phyloP scores from a whole-genome alignment of 2,329 filamentous ascomycete species.

The Exophiala oligosperma region DNA sequence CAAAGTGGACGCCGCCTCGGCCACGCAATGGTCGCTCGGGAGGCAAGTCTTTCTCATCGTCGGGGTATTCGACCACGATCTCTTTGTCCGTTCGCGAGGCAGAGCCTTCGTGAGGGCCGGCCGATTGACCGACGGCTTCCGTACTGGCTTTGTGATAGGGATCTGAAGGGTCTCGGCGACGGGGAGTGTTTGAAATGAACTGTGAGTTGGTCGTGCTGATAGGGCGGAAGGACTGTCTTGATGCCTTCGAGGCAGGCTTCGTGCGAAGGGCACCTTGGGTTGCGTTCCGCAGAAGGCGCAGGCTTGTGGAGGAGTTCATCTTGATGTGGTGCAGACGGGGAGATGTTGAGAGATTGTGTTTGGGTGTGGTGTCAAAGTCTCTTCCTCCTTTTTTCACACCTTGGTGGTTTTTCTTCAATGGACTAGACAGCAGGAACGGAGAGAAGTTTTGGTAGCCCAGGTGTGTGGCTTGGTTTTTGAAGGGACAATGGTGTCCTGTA shows the following conservation, averaged over 20 bases:
- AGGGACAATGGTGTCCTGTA: not conserved
- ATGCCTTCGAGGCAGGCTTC: not conserved
- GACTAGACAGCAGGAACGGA: too few relatives aligned
- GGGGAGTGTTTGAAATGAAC: slow-evolving; percentile 3
- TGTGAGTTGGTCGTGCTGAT: slow-evolving; percentile 12
- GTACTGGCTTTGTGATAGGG: slow-evolving; percentile 29
- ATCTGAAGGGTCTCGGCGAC: slow-evolving; percentile 21
- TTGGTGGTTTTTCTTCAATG: too few relatives aligned
- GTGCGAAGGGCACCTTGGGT: not conserved
- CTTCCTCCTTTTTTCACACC: not conserved
- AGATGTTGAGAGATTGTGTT: not conserved
- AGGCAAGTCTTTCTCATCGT: slow-evolving; percentile 68
- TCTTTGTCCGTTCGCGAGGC: slow-evolving; percentile 78
- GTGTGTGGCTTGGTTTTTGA: too few relatives aligned
- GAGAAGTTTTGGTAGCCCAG: too few relatives aligned
- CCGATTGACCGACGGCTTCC: slow-evolving; percentile 34
- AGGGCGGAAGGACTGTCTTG: slow-evolving; percentile 4
- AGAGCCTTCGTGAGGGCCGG: slow-evolving; percentile 57
- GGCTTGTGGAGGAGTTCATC: slow-evolving; percentile 16
- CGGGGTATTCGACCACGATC: slow-evolving; percentile 76
- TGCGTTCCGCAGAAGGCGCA: slow-evolving; percentile 15
- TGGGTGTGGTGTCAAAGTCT: not conserved
- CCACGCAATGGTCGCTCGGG: slow-evolving; percentile 70
- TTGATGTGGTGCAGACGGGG: not conserved
- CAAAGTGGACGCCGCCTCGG: slow-evolving; percentile 76